These are phyloP conservation scores for Exserohilum rostratum DNA, from an alignment of 2,329 filamentous ascomycete genomes.

Conservation along the genomic window DNA sequence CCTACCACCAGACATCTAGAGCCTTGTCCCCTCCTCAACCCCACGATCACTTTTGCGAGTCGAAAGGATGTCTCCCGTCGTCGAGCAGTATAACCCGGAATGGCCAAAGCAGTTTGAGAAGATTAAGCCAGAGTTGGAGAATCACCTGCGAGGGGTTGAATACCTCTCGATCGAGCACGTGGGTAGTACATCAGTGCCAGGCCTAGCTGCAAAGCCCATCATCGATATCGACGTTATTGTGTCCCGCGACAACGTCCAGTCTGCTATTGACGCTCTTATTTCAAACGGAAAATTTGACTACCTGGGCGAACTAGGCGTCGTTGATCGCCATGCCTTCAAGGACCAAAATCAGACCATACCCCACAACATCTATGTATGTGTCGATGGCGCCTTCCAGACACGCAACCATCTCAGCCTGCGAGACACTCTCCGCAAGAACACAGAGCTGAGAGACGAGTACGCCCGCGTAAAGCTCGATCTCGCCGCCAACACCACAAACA, in stretches of 20 bases:
- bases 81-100: slow-evolving; percentile 35
- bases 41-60: background rate
- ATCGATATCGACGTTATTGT: slow-evolving; percentile 48
- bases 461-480: slow-evolving; percentile 29
- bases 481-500: slow-evolving; percentile 23
- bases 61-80: slow-evolving; percentile 26
- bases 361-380: slow-evolving; percentile 48
- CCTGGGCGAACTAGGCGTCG: slow-evolving; percentile 45
- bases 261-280: slow-evolving; percentile 39
- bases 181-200: slow-evolving; percentile 47
- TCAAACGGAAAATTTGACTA: slow-evolving; percentile 42
- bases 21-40: background rate
- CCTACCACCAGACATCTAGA: background rate
- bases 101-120: slow-evolving; percentile 37
- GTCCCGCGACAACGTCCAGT: slow-evolving; percentile 27
- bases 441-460: slow-evolving; percentile 40
- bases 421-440: slow-evolving; percentile 41
- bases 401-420: slow-evolving; percentile 50
- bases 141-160: slow-evolving; percentile 17
- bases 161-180: slow-evolving; percentile 45
- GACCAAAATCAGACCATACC: slow-evolving; percentile 34
- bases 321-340: slow-evolving; percentile 44
- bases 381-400: slow-evolving; percentile 42
- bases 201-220: slow-evolving; percentile 46
- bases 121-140: slow-evolving; percentile 26